phyloP scores from a whole-genome alignment of 768 basidiomycete species.

The Solioccasus polychromus region DNA sequence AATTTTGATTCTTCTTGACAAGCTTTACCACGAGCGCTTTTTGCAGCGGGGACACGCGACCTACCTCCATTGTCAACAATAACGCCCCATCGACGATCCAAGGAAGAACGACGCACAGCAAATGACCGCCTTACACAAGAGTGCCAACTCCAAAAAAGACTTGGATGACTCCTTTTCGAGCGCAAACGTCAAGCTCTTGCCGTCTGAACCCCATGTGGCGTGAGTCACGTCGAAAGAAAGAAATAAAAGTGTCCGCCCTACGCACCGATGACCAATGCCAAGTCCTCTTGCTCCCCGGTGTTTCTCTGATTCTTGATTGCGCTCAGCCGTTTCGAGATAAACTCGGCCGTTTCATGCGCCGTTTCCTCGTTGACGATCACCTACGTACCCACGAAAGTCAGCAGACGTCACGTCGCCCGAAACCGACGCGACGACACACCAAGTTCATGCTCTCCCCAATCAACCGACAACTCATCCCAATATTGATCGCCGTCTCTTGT shows the following conservation, averaged over 20 bases:
- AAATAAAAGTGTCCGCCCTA: not conserved
- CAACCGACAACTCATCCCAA: slow-evolving; percentile 94
- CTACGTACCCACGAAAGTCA: slow-evolving; percentile 35
- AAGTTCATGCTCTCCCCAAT: slow-evolving; percentile 99
- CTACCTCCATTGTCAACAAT: slow-evolving; percentile 33
- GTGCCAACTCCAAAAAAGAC: slow-evolving; percentile 88
- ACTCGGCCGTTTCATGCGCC: slow-evolving; percentile 76
- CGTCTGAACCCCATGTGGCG: slow-evolving; percentile 52
- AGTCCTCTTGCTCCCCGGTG: slow-evolving; percentile 89
- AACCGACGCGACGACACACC: slow-evolving; percentile 38
- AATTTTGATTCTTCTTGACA: slow-evolving; percentile 95
- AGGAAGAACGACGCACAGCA: slow-evolving; percentile 62
- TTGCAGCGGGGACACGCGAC: slow-evolving; percentile 96
- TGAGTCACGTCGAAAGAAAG: not conserved
- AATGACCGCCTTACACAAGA: slow-evolving; percentile 98
- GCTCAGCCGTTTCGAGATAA: slow-evolving; percentile 81
- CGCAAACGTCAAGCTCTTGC: slow-evolving; percentile 90
- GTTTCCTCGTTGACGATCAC: slow-evolving; percentile 93
- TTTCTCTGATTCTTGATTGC: slow-evolving; percentile 93
- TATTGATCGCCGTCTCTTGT: slow-evolving; percentile 99
- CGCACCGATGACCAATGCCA: slow-evolving; percentile 91
- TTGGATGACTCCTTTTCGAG: slow-evolving; percentile 91
- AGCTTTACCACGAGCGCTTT: slow-evolving; percentile 97
- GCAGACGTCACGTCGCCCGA: not conserved
- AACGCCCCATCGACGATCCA: no score